A percentile compares a stretch with the other conserved stretches of the same genome.
Evolutionary conservation across 495 filamentous ascomycete species (phyloP).

Genomic region (Chaetomium fimeti): DNA sequence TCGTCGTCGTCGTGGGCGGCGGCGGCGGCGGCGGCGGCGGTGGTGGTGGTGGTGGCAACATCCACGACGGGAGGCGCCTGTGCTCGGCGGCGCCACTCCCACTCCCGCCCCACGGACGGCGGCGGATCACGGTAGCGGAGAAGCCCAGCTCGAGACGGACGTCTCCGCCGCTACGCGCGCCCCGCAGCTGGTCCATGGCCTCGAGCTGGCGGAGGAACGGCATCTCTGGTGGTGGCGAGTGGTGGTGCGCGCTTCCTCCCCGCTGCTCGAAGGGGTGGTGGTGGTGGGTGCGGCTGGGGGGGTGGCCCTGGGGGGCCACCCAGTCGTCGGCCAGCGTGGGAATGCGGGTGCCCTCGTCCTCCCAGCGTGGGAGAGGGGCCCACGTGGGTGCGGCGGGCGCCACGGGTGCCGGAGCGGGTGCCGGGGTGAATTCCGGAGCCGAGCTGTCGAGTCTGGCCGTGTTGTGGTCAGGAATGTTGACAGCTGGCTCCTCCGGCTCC

Average conservation of each 20-base stretch:
- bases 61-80: background rate
- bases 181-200: too few relatives aligned
- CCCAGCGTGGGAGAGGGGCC: background rate
- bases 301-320: background rate
- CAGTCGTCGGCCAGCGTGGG: background rate
- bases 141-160: conserved; percentile 8
- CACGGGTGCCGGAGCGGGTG: background rate
- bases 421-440: background rate
- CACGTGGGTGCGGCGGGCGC: background rate
- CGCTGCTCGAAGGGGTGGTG: too few relatives aligned
- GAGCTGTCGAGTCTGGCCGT: background rate
- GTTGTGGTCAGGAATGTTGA: background rate
- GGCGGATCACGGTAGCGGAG: conserved; percentile 10
- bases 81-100: too few relatives aligned
- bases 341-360: background rate
- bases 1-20: too few relatives aligned
- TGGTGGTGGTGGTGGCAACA: too few relatives aligned
- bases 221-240: background rate
- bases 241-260: too few relatives aligned
- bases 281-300: background rate
- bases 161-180: background rate
- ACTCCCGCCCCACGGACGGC: background rate
- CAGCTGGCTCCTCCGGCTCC: background rate
- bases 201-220: background rate
- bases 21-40: background rate